phyloP scores from a whole-genome alignment of 768 basidiomycete genomes.

The Sporobolomyces roseus region DNA sequence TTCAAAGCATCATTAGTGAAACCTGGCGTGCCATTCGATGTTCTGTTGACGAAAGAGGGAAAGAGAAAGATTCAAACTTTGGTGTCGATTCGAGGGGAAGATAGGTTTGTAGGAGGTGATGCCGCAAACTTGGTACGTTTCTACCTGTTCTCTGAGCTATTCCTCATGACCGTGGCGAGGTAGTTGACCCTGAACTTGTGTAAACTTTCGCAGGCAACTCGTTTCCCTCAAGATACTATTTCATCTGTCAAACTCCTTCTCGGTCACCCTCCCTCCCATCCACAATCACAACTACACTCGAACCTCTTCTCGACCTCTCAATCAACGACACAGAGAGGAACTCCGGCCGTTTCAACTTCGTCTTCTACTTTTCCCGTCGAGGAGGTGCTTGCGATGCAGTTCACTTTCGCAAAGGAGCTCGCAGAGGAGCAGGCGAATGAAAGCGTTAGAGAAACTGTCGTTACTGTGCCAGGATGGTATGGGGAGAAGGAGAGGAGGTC shows the following conservation, averaged over 20 bases:
- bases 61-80: conserved; percentile 89
- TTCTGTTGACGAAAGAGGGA: conserved; percentile 91
- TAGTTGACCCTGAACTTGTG: no score
- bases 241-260: conserved; percentile 78
- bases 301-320: conserved; percentile 15
- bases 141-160: no score
- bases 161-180: no score
- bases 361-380: conserved; percentile 51
- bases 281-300: conserved; percentile 29
- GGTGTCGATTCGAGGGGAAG: conserved; percentile 83
- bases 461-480: conserved; percentile 83
- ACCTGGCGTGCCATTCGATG: conserved; percentile 90
- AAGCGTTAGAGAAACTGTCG: conserved; percentile 72
- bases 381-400: conserved; percentile 89
- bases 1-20: conserved; percentile 95
- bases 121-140: conserved; percentile 62
- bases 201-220: conserved; percentile 84
- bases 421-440: conserved; percentile 72
- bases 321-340: conserved; percentile 56
- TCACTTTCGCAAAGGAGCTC: conserved; percentile 81
- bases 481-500: conserved; percentile 87
- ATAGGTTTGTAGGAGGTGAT: conserved; percentile 83
- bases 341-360: conserved; percentile 57
- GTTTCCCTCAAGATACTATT: conserved; percentile 85
- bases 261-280: conserved; percentile 28